Percentiles rank a stretch among this genome's conserved stretches.
These are phyloP conservation scores for Lepiota venenata DNA, from an alignment of 768 basidiomycete genomes.

Conservation along the genomic window DNA sequence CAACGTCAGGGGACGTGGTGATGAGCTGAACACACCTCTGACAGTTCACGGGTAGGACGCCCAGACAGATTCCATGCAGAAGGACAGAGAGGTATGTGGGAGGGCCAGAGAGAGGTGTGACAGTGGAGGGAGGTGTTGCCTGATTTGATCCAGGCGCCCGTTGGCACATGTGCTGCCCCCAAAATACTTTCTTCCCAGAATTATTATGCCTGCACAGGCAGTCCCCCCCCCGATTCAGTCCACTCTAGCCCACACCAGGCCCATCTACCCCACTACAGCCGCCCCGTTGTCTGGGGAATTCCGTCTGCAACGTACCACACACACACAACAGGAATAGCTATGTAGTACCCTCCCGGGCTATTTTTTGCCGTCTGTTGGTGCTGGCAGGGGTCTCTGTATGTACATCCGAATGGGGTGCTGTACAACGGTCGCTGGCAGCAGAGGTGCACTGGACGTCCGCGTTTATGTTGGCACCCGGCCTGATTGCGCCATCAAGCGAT, in stretches of 20 bases:
- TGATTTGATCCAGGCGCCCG: slow-evolving; percentile 9
- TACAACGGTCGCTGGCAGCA: slow-evolving; percentile 32
- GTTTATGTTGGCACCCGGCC: background rate
- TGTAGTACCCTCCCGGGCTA: slow-evolving; percentile 5
- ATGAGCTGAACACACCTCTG: slow-evolving; percentile 1
- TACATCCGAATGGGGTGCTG: slow-evolving; percentile 16
- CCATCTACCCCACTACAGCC: background rate
- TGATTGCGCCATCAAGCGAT: slow-evolving; percentile 28
- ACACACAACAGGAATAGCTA: background rate
- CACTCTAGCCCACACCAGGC: slow-evolving; percentile 24
- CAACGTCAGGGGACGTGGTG: background rate
- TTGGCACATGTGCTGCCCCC: slow-evolving; percentile 11
- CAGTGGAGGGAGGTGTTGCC: background rate
- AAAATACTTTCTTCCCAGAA: slow-evolving; percentile 13
- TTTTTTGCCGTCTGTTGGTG: background rate
- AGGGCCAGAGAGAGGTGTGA: slow-evolving; percentile 4
- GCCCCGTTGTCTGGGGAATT: background rate
- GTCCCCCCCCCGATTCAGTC: slow-evolving; percentile 22
- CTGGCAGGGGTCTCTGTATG: background rate
- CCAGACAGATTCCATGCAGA: slow-evolving; percentile 44
- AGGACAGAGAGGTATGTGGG: slow-evolving; percentile 11
- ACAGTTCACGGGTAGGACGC: slow-evolving; percentile 15
- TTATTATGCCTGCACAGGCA: slow-evolving; percentile 18
- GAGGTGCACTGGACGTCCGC: slow-evolving; percentile 32
- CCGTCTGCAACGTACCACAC: too few species aligned